Conservation (phyloP, 768 basidiomycete genomes). For the Chalciporus piperatus region DNA sequence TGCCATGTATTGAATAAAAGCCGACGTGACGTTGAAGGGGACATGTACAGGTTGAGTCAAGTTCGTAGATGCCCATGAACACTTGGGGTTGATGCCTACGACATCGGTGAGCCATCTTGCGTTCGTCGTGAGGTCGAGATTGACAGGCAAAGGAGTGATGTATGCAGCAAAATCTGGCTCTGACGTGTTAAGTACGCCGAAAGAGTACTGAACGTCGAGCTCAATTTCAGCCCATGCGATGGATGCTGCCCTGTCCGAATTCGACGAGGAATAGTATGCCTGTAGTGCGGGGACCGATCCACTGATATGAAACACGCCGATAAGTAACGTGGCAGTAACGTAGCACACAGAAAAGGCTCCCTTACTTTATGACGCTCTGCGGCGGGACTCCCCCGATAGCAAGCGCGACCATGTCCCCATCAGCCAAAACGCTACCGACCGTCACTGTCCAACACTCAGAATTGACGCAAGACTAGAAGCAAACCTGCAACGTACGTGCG, state of each 20-base stretch:
- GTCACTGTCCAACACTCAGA: constrained; percentile 13
- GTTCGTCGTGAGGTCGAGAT: constrained; percentile 13
- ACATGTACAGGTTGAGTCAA: constrained; percentile 14
- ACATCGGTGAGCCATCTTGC: constrained; percentile 31
- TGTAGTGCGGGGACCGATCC: neutral
- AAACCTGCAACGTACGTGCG: constrained; percentile 16
- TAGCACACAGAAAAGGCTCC: neutral
- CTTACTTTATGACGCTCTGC: constrained; percentile 28
- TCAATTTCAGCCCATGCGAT: constrained; percentile 26
- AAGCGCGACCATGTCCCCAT: constrained; percentile 22
- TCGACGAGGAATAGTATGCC: constrained; percentile 3
- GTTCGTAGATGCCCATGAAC: constrained; percentile 29
- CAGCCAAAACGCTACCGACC: constrained; percentile 19
- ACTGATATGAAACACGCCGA: constrained; percentile 2
- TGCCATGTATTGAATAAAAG: neutral
- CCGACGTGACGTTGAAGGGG: constrained; percentile 6
- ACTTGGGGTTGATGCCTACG: constrained; percentile 23
- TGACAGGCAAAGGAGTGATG: constrained; percentile 19
- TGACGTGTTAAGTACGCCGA: constrained; percentile 8
- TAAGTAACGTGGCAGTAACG: neutral
- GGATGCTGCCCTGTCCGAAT: constrained; percentile 16
- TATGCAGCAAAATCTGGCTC: constrained; percentile 16
- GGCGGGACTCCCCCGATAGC: constrained; percentile 18
- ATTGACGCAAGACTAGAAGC: neutral
- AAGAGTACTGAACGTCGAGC: constrained; percentile 25